Evolutionary conservation across 768 basidiomycete genomes (phyloP).

Genomic region (Termitomyces sp.): DNA sequence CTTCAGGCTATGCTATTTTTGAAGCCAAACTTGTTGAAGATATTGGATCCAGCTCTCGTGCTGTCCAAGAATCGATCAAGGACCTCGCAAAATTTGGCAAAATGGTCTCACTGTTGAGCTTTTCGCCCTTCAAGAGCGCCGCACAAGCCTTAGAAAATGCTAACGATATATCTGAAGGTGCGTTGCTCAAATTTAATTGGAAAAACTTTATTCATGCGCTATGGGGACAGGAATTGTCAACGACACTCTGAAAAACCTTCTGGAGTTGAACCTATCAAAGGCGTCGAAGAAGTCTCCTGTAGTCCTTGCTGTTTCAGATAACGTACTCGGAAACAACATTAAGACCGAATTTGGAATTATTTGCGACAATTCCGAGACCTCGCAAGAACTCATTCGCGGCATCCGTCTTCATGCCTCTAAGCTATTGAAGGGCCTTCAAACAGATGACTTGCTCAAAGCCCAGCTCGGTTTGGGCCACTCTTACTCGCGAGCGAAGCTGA

Average conservation of each 20-base stretch:
- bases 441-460: slow-evolving; percentile 84
- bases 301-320: slow-evolving; percentile 76
- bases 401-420: slow-evolving; percentile 89
- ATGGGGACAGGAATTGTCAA: slow-evolving; percentile 67
- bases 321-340: slow-evolving; percentile 70
- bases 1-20: slow-evolving; percentile 93
- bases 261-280: slow-evolving; percentile 85
- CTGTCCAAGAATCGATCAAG: slow-evolving; percentile 80
- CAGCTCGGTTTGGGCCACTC: slow-evolving; percentile 97
- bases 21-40: slow-evolving; percentile 83
- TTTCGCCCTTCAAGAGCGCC: slow-evolving; percentile 90
- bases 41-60: slow-evolving; percentile 72
- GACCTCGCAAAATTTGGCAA: slow-evolving; percentile 87
- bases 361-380: slow-evolving; percentile 77
- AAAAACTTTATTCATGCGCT: slow-evolving; percentile 1
- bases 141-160: slow-evolving; percentile 93
- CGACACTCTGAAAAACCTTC: slow-evolving; percentile 74
- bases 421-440: slow-evolving; percentile 83
- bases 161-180: slow-evolving; percentile 95
- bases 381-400: slow-evolving; percentile 85
- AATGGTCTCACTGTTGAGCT: slow-evolving; percentile 88
- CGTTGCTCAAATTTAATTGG: slow-evolving; percentile 15
- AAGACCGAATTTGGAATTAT: slow-evolving; percentile 64
- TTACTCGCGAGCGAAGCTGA: slow-evolving; percentile 95
- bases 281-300: slow-evolving; percentile 64